A percentile compares a stretch with the other conserved stretches of the same genome.
These are phyloP conservation scores for Pichia sp. DNA, from an alignment of 1,139 yeast genomes.

Conservation along the genomic window DNA sequence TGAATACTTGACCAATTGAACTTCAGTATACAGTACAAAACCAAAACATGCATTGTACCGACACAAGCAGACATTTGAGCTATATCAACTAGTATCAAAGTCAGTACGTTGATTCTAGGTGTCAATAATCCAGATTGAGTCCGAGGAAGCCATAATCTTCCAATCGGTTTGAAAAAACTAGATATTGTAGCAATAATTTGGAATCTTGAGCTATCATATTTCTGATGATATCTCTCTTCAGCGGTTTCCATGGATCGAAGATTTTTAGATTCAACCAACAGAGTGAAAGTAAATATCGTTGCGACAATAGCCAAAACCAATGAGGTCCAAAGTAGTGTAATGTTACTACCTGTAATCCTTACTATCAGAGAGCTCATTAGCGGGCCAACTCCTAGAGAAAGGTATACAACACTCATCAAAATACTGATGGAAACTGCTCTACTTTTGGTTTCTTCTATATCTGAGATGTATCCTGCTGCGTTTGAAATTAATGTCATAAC, in stretches of 20 bases:
- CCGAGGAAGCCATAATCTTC: background rate
- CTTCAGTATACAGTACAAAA: too few relatives aligned
- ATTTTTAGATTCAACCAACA: background rate
- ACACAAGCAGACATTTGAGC: background rate
- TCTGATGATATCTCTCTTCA: background rate
- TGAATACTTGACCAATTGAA: background rate
- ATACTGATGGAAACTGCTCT: conserved; percentile 2
- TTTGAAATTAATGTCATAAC: conserved; percentile 3
- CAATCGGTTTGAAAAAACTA: background rate
- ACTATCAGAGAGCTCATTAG: background rate
- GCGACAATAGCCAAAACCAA: background rate
- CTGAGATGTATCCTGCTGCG: background rate
- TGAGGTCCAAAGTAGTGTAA: background rate
- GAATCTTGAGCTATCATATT: background rate
- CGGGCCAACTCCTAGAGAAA: background rate
- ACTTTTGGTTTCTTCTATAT: conserved; percentile 2
- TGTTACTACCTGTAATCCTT: background rate
- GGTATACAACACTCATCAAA: conserved; percentile 1
- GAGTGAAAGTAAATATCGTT: background rate
- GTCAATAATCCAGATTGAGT: background rate
- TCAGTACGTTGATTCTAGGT: background rate
- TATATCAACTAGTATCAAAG: background rate
- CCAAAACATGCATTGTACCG: background rate
- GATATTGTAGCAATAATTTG: background rate
- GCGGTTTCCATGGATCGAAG: background rate